Conservation (phyloP, 192 early-diverging fungal genomes). For the Coemansia sp. region DNA sequence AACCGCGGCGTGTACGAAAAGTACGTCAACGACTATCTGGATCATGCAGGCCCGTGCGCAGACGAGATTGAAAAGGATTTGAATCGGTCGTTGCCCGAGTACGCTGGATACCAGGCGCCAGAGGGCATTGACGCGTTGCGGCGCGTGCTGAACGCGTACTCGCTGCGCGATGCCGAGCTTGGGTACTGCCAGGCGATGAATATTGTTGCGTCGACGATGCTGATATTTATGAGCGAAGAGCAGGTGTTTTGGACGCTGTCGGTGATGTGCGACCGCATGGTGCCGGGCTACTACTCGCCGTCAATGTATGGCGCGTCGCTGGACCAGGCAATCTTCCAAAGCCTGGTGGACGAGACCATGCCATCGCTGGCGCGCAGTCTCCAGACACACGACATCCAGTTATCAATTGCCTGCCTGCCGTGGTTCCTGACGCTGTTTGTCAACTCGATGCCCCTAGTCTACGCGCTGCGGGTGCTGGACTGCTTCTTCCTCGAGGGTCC, state of each 20-base stretch:
- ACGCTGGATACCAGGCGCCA: slow-evolving; percentile 81
- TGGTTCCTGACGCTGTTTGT: slow-evolving; percentile 98
- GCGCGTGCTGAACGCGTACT: slow-evolving; percentile 85
- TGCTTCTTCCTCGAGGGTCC: slow-evolving; percentile 98
- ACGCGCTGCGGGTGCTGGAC: slow-evolving; percentile 85
- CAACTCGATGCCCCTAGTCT: slow-evolving; percentile 91
- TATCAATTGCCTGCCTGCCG: slow-evolving; percentile 93
- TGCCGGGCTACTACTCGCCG: slow-evolving; percentile 95
- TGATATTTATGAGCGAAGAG: slow-evolving; percentile 94
- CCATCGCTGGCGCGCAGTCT: slow-evolving; percentile 81
- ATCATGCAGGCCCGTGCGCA: slow-evolving; percentile 68
- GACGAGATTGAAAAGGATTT: slow-evolving; percentile 98
- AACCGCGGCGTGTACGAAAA: slow-evolving; percentile 75
- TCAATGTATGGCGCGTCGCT: slow-evolving; percentile 97
- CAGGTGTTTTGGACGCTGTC: slow-evolving; percentile 96
- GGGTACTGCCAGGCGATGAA: slow-evolving; percentile 99
- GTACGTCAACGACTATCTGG: slow-evolving; percentile 58
- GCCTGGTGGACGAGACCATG: slow-evolving; percentile 85
- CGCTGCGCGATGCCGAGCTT: slow-evolving; percentile 81
- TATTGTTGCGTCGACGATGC: slow-evolving; percentile 89
- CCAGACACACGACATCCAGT: slow-evolving; percentile 83
- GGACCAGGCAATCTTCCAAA: slow-evolving; percentile 94
- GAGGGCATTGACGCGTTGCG: slow-evolving; percentile 91
- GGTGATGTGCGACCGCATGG: slow-evolving; percentile 80
- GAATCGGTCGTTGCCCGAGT: slow-evolving; percentile 90